These are phyloP conservation scores for Moricandia arvensis DNA, from an alignment of 345 rosid species.

Conservation along the genomic window DNA sequence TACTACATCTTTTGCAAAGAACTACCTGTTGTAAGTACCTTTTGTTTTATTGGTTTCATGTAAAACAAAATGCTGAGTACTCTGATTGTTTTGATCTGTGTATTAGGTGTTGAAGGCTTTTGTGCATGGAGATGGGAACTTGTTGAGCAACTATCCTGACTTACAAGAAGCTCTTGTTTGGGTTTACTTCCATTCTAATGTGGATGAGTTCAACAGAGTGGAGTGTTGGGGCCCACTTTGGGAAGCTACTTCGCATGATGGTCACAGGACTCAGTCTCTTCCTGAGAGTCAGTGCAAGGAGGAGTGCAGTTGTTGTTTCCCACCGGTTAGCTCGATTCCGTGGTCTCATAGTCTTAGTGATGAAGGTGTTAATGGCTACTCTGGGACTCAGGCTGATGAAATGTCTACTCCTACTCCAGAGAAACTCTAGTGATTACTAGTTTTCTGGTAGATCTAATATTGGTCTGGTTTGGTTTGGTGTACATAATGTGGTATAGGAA, in stretches of 20 bases:
- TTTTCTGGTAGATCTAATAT: constrained; percentile 10
- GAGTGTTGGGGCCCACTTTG: constrained; percentile 93
- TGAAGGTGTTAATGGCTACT: constrained; percentile 1
- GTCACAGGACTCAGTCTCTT: constrained; percentile 22
- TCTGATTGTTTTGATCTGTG: not conserved
- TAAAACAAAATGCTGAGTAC: not conserved
- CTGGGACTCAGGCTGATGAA: constrained; percentile 13
- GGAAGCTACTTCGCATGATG: constrained; percentile 45
- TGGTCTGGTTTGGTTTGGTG: not conserved
- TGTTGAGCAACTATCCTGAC: constrained; percentile 75
- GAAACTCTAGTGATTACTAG: constrained; percentile 22
- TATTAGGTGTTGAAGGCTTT: constrained; percentile 78
- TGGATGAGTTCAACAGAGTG: constrained; percentile 68
- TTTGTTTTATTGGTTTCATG: not conserved
- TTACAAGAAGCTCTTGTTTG: constrained; percentile 81
- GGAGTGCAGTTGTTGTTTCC: constrained; percentile 63
- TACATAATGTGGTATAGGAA: not conserved
- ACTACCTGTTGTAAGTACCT: constrained; percentile 72
- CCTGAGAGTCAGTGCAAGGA: constrained; percentile 36
- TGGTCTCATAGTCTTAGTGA: constrained; percentile 42
- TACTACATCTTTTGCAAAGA: constrained; percentile 91
- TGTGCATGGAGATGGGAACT: constrained; percentile 78
- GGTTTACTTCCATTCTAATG: constrained; percentile 90
- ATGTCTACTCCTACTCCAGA: constrained; percentile 29
- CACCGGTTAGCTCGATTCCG: constrained; percentile 54